Percentiles rank a stretch among this genome's conserved stretches.
Conservation (phyloP, 306 rosid species). For the Ormosia emarginata region DNA sequence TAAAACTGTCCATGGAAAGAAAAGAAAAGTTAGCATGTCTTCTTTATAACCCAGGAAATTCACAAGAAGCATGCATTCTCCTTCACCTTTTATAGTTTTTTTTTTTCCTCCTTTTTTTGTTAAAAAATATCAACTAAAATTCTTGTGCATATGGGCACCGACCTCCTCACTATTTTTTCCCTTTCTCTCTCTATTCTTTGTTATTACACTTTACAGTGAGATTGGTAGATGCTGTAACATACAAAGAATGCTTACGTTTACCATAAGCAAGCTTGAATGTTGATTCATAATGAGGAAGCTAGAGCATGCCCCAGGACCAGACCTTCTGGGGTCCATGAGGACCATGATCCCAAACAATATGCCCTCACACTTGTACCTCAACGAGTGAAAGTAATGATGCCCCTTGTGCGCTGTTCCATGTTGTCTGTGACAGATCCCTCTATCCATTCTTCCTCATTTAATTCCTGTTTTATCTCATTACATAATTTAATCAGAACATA, state of each 20-base stretch:
- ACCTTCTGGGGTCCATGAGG: conserved; percentile 41
- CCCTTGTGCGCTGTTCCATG: conserved; percentile 26
- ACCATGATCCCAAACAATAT: conserved; percentile 28
- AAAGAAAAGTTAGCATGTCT: conserved; percentile 24
- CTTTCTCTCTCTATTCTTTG: not conserved
- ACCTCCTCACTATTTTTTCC: not conserved
- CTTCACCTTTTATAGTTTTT: conserved; percentile 13
- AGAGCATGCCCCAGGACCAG: conserved; percentile 24
- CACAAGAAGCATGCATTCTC: conserved; percentile 29
- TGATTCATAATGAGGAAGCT: conserved; percentile 22
- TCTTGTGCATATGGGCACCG: not conserved
- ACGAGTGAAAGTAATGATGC: conserved; percentile 23
- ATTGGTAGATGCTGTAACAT: not conserved
- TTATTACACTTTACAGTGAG: not conserved
- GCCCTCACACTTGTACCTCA: conserved; percentile 21
- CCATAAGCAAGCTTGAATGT: conserved; percentile 31
- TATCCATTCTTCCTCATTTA: conserved; percentile 8
- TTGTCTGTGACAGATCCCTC: conserved; percentile 21
- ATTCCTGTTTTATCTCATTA: not conserved
- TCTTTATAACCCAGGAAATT: conserved; percentile 17
- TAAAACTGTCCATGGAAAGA: conserved; percentile 11
- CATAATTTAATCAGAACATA: not conserved
- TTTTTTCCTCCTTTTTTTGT: not conserved
- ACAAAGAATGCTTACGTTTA: conserved; percentile 28
- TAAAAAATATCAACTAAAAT: not conserved